Conservation (phyloP, 805 yeast genomes). For the Cyberlindnera maritima region DNA sequence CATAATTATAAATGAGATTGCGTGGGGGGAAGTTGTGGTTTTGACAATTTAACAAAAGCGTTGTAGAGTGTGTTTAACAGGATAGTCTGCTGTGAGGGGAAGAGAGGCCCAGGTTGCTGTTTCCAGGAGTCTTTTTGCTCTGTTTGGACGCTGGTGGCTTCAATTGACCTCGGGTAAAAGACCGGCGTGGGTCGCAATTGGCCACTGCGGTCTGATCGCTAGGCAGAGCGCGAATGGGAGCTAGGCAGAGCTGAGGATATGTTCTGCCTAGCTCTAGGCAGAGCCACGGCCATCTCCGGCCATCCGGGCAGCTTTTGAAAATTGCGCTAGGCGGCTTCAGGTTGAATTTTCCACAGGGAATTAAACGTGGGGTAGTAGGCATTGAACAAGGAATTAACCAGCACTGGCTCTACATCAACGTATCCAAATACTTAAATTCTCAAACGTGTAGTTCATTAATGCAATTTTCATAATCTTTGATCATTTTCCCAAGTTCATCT, state of each 20-base stretch:
- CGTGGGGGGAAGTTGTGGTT: neutral
- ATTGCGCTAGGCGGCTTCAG: too few species aligned
- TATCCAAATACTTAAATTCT: too few species aligned
- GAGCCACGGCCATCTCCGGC: constrained; percentile 2
- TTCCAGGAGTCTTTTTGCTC: neutral
- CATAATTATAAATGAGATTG: too few species aligned
- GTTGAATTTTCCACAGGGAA: too few species aligned
- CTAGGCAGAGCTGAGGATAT: neutral
- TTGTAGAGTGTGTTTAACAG: too few species aligned
- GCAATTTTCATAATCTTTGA: neutral
- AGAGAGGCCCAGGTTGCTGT: too few species aligned
- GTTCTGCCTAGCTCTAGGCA: constrained; percentile 1
- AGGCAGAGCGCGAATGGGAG: neutral
- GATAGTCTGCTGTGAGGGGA: too few species aligned
- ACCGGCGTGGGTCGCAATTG: neutral
- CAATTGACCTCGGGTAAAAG: neutral
- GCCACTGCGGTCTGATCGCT: neutral
- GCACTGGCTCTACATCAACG: too few species aligned
- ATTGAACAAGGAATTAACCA: too few species aligned
- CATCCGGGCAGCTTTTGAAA: constrained; percentile 2
- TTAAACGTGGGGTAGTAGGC: neutral
- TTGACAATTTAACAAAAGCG: too few species aligned
- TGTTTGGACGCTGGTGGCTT: neutral
- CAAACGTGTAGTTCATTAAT: too few species aligned
- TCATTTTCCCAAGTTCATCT: constrained; percentile 5